Percentiles rank a stretch among this genome's conserved stretches.
Evolutionary conservation across 768 basidiomycete species (phyloP).

Genomic region (Agrocybe praecox): DNA sequence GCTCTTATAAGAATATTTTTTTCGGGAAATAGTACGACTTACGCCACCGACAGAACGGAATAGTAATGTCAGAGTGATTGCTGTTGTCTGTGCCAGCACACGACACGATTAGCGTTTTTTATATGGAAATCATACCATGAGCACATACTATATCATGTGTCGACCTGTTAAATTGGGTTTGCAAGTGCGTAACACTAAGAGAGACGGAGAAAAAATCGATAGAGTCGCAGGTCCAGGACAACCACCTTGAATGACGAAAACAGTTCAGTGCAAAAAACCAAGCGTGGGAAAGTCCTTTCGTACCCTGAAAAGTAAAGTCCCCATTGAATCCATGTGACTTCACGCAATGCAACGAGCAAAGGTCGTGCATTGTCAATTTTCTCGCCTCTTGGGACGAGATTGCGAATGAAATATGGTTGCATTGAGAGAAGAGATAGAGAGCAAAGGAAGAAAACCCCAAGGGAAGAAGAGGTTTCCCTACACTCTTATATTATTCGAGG

Average conservation of each 20-base stretch:
- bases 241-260: conserved; percentile 48
- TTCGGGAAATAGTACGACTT: conserved; percentile 7
- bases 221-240: conserved; percentile 88
- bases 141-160: conserved; percentile 37
- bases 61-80: conserved; percentile 90
- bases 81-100: conserved; percentile 50
- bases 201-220: conserved; percentile 86
- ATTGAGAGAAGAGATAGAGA: neutral
- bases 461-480: neutral
- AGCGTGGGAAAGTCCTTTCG: conserved; percentile 19
- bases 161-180: conserved; percentile 45
- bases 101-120: neutral
- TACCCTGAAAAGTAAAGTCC: conserved; percentile 63
- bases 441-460: neutral
- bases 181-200: conserved; percentile 51
- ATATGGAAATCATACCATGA: neutral
- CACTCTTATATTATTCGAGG: neutral
- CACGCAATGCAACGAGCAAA: conserved; percentile 42
- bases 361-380: conserved; percentile 35
- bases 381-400: conserved; percentile 50
- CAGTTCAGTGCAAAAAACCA: neutral
- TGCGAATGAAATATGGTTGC: conserved; percentile 16
- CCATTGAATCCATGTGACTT: conserved; percentile 55
- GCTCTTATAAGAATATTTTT: neutral
- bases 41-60: conserved; percentile 82